These are phyloP conservation scores for Moesziomyces parantarcticus DNA, from an alignment of 1,284 basidiomycete species.

Conservation along the genomic window DNA sequence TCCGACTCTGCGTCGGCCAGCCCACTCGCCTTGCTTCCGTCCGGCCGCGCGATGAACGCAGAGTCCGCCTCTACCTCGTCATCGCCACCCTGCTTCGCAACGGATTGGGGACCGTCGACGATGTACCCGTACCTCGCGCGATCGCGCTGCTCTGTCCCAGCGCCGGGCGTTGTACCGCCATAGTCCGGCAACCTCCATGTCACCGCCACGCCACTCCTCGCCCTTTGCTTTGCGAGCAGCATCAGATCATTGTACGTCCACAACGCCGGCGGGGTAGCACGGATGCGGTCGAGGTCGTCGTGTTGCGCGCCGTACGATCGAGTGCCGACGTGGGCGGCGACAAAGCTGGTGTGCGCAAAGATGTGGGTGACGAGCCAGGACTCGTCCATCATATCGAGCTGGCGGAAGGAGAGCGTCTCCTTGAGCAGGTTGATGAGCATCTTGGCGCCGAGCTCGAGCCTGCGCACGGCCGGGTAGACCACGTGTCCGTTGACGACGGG, in stretches of 20 bases:
- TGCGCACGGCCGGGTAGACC: slow-evolving; percentile 79
- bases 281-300: neutral
- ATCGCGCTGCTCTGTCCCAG: slow-evolving; percentile 16
- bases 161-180: slow-evolving; percentile 69
- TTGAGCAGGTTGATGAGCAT: slow-evolving; percentile 93
- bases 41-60: no score
- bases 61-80: neutral
- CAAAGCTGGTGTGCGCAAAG: slow-evolving; percentile 87
- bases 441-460: slow-evolving; percentile 92
- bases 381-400: slow-evolving; percentile 98
- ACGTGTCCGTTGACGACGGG: slow-evolving; percentile 82
- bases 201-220: slow-evolving; percentile 1
- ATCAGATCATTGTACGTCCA: slow-evolving; percentile 68
- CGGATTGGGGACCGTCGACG: slow-evolving; percentile 22
- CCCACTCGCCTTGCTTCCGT: no score
- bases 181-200: slow-evolving; percentile 78
- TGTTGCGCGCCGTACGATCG: slow-evolving; percentile 68
- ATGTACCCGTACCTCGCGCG: slow-evolving; percentile 41
- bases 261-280: slow-evolving; percentile 1
- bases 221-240: slow-evolving; percentile 78
- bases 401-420: slow-evolving; percentile 89
- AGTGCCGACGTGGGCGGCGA: slow-evolving; percentile 67
- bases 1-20: neutral
- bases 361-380: slow-evolving; percentile 90
- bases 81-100: neutral